These are phyloP conservation scores for Penicillium glabrum DNA, from an alignment of 2,329 filamentous ascomycete species.

Conservation along the genomic window DNA sequence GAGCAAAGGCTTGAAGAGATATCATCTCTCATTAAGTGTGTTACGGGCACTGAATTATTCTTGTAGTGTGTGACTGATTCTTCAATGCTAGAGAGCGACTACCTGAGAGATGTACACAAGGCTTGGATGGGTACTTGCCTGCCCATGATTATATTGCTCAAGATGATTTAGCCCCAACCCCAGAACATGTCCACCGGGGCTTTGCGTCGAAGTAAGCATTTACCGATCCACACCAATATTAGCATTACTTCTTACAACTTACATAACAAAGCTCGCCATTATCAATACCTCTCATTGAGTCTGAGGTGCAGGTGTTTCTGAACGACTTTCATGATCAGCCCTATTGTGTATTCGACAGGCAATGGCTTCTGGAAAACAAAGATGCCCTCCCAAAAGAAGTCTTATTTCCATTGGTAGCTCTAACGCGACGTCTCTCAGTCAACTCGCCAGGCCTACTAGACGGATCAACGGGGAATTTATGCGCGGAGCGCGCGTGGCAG, in stretches of 20 bases:
- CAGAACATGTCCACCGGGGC: background rate
- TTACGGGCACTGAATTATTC: background rate
- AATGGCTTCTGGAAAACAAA: constrained; percentile 16
- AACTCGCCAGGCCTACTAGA: constrained; percentile 2
- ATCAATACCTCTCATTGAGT: constrained; percentile 9
- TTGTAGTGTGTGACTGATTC: background rate
- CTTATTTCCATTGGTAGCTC: constrained; percentile 21
- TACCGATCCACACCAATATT: background rate
- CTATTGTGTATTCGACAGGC: constrained; percentile 22
- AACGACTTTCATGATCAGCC: constrained; percentile 26
- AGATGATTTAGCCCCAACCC: background rate
- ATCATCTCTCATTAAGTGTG: constrained; percentile 3
- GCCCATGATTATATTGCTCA: background rate
- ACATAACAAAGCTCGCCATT: background rate
- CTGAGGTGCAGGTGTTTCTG: constrained; percentile 22
- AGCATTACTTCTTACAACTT: background rate
- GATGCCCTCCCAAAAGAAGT: constrained; percentile 18
- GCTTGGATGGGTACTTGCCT: background rate
- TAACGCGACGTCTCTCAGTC: constrained; percentile 20
- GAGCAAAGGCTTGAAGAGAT: constrained; percentile 24
- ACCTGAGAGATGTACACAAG: background rate
- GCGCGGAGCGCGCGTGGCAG: constrained; percentile 20
- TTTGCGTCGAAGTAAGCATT: background rate
- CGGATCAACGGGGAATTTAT: constrained; percentile 3
- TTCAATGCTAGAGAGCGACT: background rate